phyloP scores from a whole-genome alignment of 2,329 filamentous ascomycete species.

The Chaetothyriales sp. region DNA sequence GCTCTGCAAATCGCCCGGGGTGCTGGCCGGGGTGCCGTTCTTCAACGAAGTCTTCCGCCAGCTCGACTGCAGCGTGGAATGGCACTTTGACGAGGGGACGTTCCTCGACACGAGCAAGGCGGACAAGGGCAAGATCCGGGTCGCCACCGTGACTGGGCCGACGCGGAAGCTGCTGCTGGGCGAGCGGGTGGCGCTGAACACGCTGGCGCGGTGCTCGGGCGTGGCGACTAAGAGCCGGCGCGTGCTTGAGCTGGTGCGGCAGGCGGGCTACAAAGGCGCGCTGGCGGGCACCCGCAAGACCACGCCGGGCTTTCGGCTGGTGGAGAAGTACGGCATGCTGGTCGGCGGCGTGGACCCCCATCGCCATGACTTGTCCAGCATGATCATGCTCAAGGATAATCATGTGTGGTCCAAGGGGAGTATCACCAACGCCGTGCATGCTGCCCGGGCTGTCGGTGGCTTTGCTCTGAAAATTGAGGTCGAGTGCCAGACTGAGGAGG shows the following conservation, averaged over 20 bases:
- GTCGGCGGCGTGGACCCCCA: constrained; percentile 86
- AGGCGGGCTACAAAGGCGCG: constrained; percentile 61
- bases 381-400: constrained; percentile 99
- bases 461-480: constrained; percentile 94
- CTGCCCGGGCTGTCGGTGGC: constrained; percentile 69
- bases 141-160: constrained; percentile 75
- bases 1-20: constrained; percentile 55
- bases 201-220: constrained; percentile 77
- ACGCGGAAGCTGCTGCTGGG: constrained; percentile 74
- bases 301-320: constrained; percentile 82
- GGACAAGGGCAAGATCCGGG: constrained; percentile 35
- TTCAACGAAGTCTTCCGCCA: constrained; percentile 87
- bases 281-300: constrained; percentile 95
- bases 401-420: constrained; percentile 66
- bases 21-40: constrained; percentile 85
- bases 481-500: constrained; percentile 73
- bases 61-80: constrained; percentile 79
- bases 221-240: constrained; percentile 56
- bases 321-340: constrained; percentile 97
- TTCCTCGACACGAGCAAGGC: constrained; percentile 47
- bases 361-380: constrained; percentile 74
- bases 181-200: constrained; percentile 83
- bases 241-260: constrained; percentile 42
- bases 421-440: constrained; percentile 70
- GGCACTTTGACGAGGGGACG: constrained; percentile 66